Conservation (phyloP, 768 basidiomycete species). For the Boletales sp. region DNA sequence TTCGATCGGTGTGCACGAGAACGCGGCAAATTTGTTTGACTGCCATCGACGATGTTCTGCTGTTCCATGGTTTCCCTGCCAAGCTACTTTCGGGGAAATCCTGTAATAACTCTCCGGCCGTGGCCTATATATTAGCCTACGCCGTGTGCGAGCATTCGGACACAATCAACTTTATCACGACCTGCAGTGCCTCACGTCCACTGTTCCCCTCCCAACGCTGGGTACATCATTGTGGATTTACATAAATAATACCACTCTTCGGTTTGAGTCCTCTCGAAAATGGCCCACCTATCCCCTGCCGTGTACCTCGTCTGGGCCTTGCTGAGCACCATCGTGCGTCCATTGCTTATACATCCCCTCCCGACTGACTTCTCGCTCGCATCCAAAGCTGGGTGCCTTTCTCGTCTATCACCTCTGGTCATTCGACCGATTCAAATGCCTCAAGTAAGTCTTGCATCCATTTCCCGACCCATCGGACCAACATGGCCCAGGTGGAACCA, state of each 20-base stretch:
- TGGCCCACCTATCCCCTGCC: constrained; percentile 64
- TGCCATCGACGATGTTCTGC: too few relatives aligned
- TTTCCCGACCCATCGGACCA: too few relatives aligned
- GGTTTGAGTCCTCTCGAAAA: constrained; percentile 22
- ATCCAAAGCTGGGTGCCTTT: constrained; percentile 52
- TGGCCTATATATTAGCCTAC: too few relatives aligned
- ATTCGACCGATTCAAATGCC: constrained; percentile 74
- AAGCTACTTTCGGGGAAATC: too few relatives aligned
- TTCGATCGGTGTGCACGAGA: too few relatives aligned
- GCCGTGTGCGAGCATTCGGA: not conserved
- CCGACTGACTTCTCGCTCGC: not conserved
- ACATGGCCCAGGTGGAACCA: constrained; percentile 57
- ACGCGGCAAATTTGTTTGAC: too few relatives aligned
- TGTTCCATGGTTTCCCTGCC: too few relatives aligned
- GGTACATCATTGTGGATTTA: not conserved
- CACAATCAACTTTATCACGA: not conserved
- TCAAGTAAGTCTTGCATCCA: constrained; percentile 40
- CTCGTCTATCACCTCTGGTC: constrained; percentile 75
- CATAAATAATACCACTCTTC: not conserved
- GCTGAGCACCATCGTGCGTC: constrained; percentile 48
- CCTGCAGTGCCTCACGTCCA: not conserved
- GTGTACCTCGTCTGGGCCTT: constrained; percentile 63
- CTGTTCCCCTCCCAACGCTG: not conserved
- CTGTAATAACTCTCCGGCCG: too few relatives aligned
- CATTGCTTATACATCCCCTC: too few relatives aligned